Conservation (phyloP, 2,329 filamentous ascomycete species). For the Pestalotiopsis sp. region DNA sequence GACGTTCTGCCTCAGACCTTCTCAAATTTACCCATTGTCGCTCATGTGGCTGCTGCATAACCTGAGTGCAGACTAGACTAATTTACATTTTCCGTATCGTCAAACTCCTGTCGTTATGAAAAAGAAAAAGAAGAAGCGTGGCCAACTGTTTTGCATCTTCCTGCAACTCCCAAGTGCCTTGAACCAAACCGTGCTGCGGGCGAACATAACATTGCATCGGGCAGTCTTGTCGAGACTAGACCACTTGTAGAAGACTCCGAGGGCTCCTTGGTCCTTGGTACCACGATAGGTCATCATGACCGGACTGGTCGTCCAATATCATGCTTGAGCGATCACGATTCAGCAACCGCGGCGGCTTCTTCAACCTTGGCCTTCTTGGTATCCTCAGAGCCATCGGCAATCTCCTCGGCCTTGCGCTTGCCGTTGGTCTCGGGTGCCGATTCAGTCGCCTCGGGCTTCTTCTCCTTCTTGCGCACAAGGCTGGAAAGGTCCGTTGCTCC, state of each 20-base stretch:
- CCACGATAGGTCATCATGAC: background rate
- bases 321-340: background rate
- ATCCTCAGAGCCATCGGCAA: constrained; percentile 31
- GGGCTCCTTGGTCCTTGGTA: background rate
- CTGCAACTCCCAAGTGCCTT: background rate
- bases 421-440: constrained; percentile 34
- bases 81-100: background rate
- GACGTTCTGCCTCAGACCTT: background rate
- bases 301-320: background rate
- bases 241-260: background rate
- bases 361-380: constrained; percentile 41
- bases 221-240: too few relatives aligned
- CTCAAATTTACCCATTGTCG: background rate
- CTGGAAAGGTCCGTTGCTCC: constrained; percentile 73
- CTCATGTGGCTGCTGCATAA: background rate
- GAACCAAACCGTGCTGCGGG: background rate
- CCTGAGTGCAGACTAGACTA: background rate
- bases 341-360: constrained; percentile 18
- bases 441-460: constrained; percentile 28
- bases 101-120: background rate
- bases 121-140: background rate
- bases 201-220: background rate
- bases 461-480: constrained; percentile 70
- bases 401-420: constrained; percentile 46
- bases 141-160: background rate